These are phyloP conservation scores for Terana coerulea DNA, from an alignment of 768 basidiomycete species.

Conservation along the genomic window DNA sequence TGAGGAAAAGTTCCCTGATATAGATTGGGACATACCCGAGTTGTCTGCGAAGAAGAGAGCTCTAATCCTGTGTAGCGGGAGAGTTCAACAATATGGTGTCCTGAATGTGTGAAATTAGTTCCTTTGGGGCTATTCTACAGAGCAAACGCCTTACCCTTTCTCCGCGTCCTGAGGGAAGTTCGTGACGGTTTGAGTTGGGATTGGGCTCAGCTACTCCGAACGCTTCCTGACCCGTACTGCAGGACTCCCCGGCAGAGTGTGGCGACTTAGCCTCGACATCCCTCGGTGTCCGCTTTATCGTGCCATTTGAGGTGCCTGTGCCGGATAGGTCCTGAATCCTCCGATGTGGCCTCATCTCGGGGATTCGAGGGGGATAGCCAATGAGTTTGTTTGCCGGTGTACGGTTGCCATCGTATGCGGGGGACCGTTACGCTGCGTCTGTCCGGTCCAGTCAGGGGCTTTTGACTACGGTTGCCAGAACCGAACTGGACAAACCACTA, in stretches of 20 bases:
- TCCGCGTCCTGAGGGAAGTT: slow-evolving; percentile 12
- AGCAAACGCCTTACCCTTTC: slow-evolving; percentile 8
- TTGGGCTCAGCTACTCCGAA: slow-evolving; percentile 3
- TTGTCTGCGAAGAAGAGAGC: slow-evolving; percentile 2
- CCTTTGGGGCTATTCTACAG: not conserved
- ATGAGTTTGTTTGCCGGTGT: too few species aligned
- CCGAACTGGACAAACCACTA: too few species aligned
- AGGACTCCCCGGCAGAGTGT: slow-evolving; percentile 1
- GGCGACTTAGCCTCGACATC: not conserved
- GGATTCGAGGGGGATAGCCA: not conserved
- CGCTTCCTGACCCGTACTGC: not conserved
- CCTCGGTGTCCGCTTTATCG: not conserved
- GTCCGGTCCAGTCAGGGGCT: too few species aligned
- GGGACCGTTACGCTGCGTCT: too few species aligned
- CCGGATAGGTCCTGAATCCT: not conserved
- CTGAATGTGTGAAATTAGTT: slow-evolving; percentile 11
- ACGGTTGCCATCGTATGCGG: too few species aligned
- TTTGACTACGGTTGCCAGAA: too few species aligned
- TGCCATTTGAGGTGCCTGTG: not conserved
- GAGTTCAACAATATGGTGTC: not conserved
- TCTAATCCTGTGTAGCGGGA: not conserved
- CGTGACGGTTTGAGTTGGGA: slow-evolving; percentile 1
- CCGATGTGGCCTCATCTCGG: not conserved
- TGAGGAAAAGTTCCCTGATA: slow-evolving; percentile 6
- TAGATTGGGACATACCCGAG: slow-evolving; percentile 1